phyloP scores from a whole-genome alignment of 2,329 filamentous ascomycete species.

The Xylariomycetidae sp. region DNA sequence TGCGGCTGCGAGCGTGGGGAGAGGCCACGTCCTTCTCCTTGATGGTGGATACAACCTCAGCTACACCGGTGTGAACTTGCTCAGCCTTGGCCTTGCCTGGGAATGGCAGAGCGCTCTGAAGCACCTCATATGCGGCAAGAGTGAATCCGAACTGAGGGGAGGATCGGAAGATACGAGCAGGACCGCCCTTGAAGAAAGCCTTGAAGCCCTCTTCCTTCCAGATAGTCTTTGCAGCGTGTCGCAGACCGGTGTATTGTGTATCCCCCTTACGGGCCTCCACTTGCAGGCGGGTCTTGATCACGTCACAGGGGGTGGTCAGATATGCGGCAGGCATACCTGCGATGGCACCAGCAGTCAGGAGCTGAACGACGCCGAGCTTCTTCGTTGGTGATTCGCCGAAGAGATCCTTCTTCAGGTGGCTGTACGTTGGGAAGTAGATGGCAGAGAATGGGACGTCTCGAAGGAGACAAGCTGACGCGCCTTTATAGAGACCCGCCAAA shows the following conservation, averaged over 20 bases:
- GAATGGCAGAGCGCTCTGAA: constrained; percentile 76
- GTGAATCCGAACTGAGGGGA: constrained; percentile 98
- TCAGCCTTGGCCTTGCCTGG: constrained; percentile 57
- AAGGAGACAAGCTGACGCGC: constrained; percentile 86
- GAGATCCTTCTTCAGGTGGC: constrained; percentile 86
- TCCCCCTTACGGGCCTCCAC: constrained; percentile 97
- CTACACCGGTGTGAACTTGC: constrained; percentile 52
- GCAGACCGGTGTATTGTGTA: constrained; percentile 76
- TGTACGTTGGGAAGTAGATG: constrained; percentile 98
- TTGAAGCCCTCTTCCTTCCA: constrained; percentile 87
- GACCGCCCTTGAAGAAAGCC: constrained; percentile 98
- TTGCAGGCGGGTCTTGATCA: constrained; percentile 98
- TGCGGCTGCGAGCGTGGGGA: constrained; percentile 63
- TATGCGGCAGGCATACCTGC: constrained; percentile 90
- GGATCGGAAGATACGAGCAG: constrained; percentile 88
- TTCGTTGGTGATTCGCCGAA: constrained; percentile 87
- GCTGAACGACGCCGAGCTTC: constrained; percentile 84
- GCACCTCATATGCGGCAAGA: constrained; percentile 86
- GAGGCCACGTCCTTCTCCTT: constrained; percentile 54
- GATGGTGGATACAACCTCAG: constrained; percentile 59
- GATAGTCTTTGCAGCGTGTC: constrained; percentile 80
- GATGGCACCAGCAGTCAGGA: constrained; percentile 91
- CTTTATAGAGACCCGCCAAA: constrained; percentile 93
- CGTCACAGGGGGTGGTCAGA: constrained; percentile 93
- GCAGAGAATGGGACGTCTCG: constrained; percentile 97